phyloP scores from a whole-genome alignment of 2,329 filamentous ascomycete species.

The Aspergillus aculeatus region DNA sequence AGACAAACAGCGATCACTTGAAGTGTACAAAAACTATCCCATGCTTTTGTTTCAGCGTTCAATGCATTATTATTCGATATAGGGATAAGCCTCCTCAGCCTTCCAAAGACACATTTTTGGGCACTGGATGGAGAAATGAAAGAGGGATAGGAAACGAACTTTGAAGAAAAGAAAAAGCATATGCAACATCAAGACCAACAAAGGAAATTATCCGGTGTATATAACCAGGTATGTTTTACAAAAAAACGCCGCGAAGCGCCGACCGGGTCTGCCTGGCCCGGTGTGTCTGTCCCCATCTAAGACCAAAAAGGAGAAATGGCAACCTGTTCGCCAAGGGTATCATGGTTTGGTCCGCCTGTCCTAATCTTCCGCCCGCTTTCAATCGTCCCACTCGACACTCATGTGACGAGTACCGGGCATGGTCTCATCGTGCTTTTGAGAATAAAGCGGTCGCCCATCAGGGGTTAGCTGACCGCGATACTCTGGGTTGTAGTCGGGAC shows the following conservation, averaged over 20 bases:
- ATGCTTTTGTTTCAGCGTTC: slow-evolving; percentile 10
- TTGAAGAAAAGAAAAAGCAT: slow-evolving; percentile 6
- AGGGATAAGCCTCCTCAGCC: slow-evolving; percentile 12
- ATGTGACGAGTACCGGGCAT: slow-evolving; percentile 34
- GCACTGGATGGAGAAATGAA: background rate
- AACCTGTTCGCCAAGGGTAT: slow-evolving; percentile 30
- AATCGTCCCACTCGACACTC: slow-evolving; percentile 38
- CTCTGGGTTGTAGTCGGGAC: slow-evolving; percentile 44
- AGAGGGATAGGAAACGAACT: slow-evolving; percentile 4
- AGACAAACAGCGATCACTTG: slow-evolving; percentile 8
- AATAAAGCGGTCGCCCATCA: slow-evolving; percentile 43
- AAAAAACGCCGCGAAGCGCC: slow-evolving; percentile 25
- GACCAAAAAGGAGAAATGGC: slow-evolving; percentile 29
- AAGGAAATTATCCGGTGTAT: slow-evolving; percentile 8
- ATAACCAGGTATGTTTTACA: slow-evolving; percentile 19
- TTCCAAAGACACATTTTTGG: slow-evolving; percentile 7
- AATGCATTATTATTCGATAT: slow-evolving; percentile 19
- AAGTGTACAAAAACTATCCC: slow-evolving; percentile 18
- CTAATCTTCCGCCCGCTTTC: slow-evolving; percentile 12
- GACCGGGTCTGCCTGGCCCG: slow-evolving; percentile 21
- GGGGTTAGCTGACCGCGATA: slow-evolving; percentile 45
- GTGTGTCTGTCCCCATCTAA: slow-evolving; percentile 22
- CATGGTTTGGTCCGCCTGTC: slow-evolving; percentile 28
- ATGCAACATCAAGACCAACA: background rate
- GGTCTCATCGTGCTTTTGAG: slow-evolving; percentile 36